Evolutionary conservation across 371 early-diverging fungal species (phyloP).

Genomic region (Apophysomyces trapeziformis): DNA sequence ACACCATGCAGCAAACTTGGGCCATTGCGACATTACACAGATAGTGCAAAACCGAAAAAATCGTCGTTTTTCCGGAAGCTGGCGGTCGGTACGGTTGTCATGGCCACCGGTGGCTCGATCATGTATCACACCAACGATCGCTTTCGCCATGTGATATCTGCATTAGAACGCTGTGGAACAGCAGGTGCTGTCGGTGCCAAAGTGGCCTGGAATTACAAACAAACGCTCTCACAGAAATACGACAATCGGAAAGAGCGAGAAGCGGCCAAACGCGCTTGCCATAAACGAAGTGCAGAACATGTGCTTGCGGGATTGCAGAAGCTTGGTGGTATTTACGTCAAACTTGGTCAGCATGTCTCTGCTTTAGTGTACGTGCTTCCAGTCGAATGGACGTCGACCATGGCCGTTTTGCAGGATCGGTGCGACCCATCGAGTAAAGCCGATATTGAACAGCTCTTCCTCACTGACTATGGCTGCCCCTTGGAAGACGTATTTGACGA

Average conservation of each 20-base stretch:
- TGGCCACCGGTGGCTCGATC: conserved; percentile 37
- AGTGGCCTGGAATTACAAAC: conserved; percentile 70
- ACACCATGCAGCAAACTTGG: not conserved
- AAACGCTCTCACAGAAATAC: conserved; percentile 50
- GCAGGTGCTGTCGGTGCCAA: conserved; percentile 52
- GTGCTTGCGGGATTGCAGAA: conserved; percentile 59
- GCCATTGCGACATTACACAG: not conserved
- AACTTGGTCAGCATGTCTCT: conserved; percentile 90
- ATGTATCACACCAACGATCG: conserved; percentile 53
- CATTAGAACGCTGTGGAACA: conserved; percentile 47
- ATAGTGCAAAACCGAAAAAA: not conserved
- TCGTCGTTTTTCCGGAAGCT: not conserved
- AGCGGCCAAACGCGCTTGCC: conserved; percentile 38
- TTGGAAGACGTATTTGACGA: conserved; percentile 61
- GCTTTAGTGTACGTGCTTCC: conserved; percentile 89
- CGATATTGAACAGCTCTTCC: conserved; percentile 66
- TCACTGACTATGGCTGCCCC: conserved; percentile 61
- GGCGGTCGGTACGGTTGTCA: conserved; percentile 14
- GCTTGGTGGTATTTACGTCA: conserved; percentile 92
- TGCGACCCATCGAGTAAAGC: conserved; percentile 68
- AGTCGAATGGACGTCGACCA: conserved; percentile 84
- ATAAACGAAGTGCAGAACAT: conserved; percentile 60
- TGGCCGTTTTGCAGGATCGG: conserved; percentile 84
- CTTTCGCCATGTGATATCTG: conserved; percentile 46
- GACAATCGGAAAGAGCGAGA: conserved; percentile 44